phyloP scores from a whole-genome alignment of 306 rosid species.

The Cicer yamashitae region DNA sequence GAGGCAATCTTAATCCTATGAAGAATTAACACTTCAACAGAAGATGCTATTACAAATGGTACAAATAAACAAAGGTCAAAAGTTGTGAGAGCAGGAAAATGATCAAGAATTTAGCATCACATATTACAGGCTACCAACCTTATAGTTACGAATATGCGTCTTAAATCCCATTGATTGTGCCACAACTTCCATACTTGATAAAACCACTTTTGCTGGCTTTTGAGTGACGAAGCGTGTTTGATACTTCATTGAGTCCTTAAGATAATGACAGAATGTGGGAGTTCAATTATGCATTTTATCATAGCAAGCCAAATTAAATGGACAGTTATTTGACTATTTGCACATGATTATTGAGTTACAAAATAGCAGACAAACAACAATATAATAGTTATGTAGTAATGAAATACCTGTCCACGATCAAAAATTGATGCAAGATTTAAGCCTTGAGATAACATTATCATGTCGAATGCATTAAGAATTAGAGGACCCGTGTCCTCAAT shows the following conservation, averaged over 20 bases:
- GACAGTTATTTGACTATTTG: constrained; percentile 3
- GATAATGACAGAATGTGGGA: constrained; percentile 37
- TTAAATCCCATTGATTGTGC: constrained; percentile 95
- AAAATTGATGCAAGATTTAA: constrained; percentile 79
- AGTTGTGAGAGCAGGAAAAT: constrained; percentile 23
- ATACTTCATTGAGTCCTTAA: constrained; percentile 58
- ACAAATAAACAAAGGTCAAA: constrained; percentile 6
- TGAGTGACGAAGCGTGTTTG: constrained; percentile 85
- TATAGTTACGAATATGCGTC: constrained; percentile 87
- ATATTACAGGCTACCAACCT: constrained; percentile 55
- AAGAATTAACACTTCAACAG: neutral
- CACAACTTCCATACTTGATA: constrained; percentile 92
- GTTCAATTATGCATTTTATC: constrained; percentile 14
- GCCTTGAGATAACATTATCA: constrained; percentile 88
- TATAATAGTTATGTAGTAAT: constrained; percentile 2
- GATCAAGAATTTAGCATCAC: neutral
- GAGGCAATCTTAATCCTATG: constrained; percentile 16
- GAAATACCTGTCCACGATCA: constrained; percentile 76
- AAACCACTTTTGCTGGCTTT: constrained; percentile 81
- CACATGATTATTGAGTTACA: constrained; percentile 26
- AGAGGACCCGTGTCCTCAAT: constrained; percentile 72
- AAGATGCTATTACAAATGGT: constrained; percentile 4
- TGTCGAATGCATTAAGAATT: constrained; percentile 83
- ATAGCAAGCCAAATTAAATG: constrained; percentile 26
- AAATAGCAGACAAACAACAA: constrained; percentile 19